A percentile compares a stretch with the other conserved stretches of the same genome.
Conservation (phyloP, 441 rosid genomes). For the Rhodomyrtus psidioides region DNA sequence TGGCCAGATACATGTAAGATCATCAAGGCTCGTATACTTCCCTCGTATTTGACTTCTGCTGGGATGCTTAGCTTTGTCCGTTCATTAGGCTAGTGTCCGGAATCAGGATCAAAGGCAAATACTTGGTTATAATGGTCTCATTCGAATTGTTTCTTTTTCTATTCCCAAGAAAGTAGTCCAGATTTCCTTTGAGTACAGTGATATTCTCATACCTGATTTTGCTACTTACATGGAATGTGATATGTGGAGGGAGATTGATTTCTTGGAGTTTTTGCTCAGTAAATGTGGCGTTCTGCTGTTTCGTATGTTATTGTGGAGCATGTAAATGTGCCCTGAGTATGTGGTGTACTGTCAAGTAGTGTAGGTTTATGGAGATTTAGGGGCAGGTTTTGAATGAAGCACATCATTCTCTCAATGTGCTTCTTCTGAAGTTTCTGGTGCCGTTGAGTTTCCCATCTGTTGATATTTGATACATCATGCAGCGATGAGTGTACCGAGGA, state of each 20-base stretch:
- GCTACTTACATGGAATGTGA: not conserved
- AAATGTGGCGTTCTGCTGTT: not conserved
- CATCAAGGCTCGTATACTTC: not conserved
- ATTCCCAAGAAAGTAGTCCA: not conserved
- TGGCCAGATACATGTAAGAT: conserved; percentile 51
- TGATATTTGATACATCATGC: conserved; percentile 4
- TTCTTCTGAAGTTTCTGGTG: not conserved
- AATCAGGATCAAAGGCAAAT: not conserved
- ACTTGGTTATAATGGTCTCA: not conserved
- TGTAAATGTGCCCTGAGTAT: not conserved
- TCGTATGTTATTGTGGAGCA: not conserved
- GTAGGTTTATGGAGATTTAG: not conserved
- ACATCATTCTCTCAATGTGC: not conserved
- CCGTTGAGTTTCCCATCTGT: not conserved
- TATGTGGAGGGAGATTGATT: not conserved
- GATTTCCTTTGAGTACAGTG: not conserved
- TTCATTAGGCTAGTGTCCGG: not conserved
- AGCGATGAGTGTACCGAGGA: conserved; percentile 31
- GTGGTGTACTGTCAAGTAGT: not conserved
- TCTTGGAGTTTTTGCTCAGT: not conserved
- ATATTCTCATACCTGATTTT: not conserved
- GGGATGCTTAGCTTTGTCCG: not conserved
- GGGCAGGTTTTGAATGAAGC: not conserved
- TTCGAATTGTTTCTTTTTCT: fast-evolving
- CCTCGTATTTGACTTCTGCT: not conserved